Evolutionary conservation across 75 land plant species (phyloP).

Genomic region (Pinus albicaulis): DNA sequence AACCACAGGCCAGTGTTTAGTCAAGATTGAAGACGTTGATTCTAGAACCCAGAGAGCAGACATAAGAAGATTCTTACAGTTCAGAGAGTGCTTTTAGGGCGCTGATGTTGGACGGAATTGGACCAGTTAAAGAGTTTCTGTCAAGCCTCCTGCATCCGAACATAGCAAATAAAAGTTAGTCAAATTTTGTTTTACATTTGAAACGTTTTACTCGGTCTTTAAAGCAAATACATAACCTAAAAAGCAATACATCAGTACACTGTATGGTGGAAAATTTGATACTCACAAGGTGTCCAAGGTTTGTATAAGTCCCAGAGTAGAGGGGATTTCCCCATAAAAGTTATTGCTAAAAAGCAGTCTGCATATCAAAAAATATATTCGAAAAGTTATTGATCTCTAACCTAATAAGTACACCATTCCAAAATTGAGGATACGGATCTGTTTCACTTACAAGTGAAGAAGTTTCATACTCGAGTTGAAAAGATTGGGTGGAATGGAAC

Average conservation of each 20-base stretch:
- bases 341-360: constrained; percentile 45
- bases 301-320: constrained; percentile 26
- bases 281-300: constrained; percentile 38
- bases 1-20: no score
- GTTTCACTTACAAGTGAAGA: constrained; percentile 50
- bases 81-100: constrained; percentile 38
- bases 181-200: no score
- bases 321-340: constrained; percentile 37
- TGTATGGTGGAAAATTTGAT: background rate
- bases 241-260: background rate
- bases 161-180: background rate
- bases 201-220: no score
- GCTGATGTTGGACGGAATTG: constrained; percentile 53
- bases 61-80: constrained; percentile 25
- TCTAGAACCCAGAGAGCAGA: no score
- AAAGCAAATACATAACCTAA: constrained; percentile 2
- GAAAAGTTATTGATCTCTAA: background rate
- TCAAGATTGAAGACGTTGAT: no score
- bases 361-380: background rate
- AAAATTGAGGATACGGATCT: background rate
- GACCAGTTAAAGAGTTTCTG: constrained; percentile 50
- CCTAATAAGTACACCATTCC: no score
- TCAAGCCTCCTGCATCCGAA: constrained; percentile 51
- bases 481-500: constrained; percentile 51
- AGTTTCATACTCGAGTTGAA: constrained; percentile 53